A percentile compares a stretch with the other conserved stretches of the same genome.
Evolutionary conservation across 768 basidiomycete species (phyloP).

Genomic region (Suillus weaverae): DNA sequence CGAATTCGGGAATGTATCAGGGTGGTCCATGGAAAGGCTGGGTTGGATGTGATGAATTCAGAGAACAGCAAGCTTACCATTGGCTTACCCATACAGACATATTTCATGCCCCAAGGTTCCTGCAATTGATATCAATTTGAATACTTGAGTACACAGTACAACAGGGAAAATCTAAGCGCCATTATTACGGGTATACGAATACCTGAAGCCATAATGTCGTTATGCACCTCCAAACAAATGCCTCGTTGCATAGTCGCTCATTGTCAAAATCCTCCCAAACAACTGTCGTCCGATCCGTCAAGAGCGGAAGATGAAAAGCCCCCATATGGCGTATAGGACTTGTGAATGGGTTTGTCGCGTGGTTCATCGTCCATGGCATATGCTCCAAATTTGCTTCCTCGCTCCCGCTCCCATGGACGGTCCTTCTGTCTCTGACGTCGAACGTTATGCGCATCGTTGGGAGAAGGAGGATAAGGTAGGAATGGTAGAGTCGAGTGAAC

Average conservation of each 20-base stretch:
- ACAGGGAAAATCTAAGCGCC: conserved; percentile 12
- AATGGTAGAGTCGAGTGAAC: conserved; percentile 9
- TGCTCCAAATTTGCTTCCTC: conserved; percentile 8
- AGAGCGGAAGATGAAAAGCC: conserved; percentile 6
- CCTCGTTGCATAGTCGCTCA: not conserved
- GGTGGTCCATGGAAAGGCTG: conserved; percentile 39
- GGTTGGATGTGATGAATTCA: conserved; percentile 32
- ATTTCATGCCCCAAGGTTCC: not conserved
- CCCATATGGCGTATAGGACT: conserved; percentile 3
- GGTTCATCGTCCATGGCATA: conserved; percentile 12
- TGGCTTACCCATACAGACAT: not conserved
- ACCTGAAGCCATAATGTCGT: not conserved
- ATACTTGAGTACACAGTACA: conserved; percentile 5
- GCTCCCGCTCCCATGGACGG: conserved; percentile 15
- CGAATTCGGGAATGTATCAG: conserved; percentile 36
- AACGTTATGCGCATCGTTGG: conserved; percentile 11
- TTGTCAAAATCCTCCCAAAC: conserved; percentile 20
- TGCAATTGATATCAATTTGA: conserved; percentile 5
- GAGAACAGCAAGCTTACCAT: not conserved
- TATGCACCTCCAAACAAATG: not conserved
- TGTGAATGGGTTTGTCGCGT: conserved; percentile 11
- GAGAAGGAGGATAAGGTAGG: conserved; percentile 10
- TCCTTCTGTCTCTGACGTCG: conserved; percentile 16
- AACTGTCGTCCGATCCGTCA: conserved; percentile 13
- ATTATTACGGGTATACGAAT: conserved; percentile 3